Percentiles rank a stretch among this genome's conserved stretches.
Conservation (phyloP, 352 stramenopile species). For the Phytophthora macrochlamydospora region DNA sequence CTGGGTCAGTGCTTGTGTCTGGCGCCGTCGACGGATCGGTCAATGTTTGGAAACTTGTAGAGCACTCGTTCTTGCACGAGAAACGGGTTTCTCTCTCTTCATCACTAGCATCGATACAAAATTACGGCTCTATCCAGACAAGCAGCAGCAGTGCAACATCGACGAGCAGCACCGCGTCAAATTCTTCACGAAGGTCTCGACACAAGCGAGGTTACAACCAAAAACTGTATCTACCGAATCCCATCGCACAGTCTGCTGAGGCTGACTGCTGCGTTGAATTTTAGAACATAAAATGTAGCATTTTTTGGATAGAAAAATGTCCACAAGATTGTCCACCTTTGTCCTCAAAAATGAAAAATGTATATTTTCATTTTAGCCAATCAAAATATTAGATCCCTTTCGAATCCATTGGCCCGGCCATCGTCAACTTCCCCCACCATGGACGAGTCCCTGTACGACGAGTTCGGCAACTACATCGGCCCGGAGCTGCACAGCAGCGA, state of each 20-base stretch:
- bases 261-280: slow-evolving; percentile 41
- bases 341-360: slow-evolving; percentile 1
- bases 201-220: background rate
- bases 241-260: slow-evolving; percentile 29
- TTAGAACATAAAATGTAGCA: slow-evolving; percentile 6
- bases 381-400: background rate
- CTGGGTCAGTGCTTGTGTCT: slow-evolving; percentile 63
- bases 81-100: background rate
- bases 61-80: slow-evolving; percentile 8
- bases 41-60: slow-evolving; percentile 57
- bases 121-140: slow-evolving; percentile 35
- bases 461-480: slow-evolving; percentile 99
- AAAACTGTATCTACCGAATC: slow-evolving; percentile 16
- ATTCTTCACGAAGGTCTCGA: background rate
- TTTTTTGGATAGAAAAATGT: background rate
- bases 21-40: slow-evolving; percentile 65
- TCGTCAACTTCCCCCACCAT: slow-evolving; percentile 41
- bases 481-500: slow-evolving; percentile 93
- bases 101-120: background rate
- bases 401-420: slow-evolving; percentile 17
- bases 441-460: slow-evolving; percentile 98
- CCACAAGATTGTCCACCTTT: background rate
- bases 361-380: slow-evolving; percentile 15
- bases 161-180: background rate
- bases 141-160: background rate